phyloP scores from a whole-genome alignment of 495 filamentous ascomycete genomes.

The Neurospora sp. region DNA sequence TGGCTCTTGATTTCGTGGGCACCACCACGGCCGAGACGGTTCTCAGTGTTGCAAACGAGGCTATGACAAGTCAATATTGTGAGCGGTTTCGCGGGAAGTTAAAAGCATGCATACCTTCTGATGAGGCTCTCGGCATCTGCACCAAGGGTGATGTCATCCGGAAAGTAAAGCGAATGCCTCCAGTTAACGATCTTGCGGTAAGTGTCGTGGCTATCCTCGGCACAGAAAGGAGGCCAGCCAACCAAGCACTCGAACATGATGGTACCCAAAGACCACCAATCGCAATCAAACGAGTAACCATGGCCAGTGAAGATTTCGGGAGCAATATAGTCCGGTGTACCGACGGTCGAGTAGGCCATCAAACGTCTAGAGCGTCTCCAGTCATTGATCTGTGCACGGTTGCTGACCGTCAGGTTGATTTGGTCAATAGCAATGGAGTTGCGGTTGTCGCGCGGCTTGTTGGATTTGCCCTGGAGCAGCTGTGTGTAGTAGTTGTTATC shows the following conservation, averaged over 20 bases:
- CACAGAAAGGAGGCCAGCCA: constrained; percentile 98
- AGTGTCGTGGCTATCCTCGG: constrained; percentile 92
- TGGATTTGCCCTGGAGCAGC: constrained; percentile 74
- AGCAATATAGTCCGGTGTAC: constrained; percentile 97
- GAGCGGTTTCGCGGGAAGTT: neutral
- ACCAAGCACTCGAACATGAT: constrained; percentile 99
- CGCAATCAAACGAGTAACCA: constrained; percentile 90
- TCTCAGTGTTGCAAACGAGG: constrained; percentile 82
- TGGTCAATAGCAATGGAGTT: constrained; percentile 93
- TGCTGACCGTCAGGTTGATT: constrained; percentile 96
- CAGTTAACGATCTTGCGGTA: constrained; percentile 99
- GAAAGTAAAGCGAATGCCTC: constrained; percentile 91
- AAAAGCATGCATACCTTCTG: constrained; percentile 49
- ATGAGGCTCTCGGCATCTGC: constrained; percentile 81
- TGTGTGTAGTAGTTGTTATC: constrained; percentile 98
- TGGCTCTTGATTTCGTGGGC: constrained; percentile 87
- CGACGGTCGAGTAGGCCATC: constrained; percentile 97
- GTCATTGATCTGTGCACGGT: constrained; percentile 92
- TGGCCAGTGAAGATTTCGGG: constrained; percentile 96
- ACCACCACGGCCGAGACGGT: constrained; percentile 75
- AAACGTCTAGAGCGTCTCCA: constrained; percentile 91
- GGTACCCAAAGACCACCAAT: constrained; percentile 98
- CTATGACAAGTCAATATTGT: constrained; percentile 28
- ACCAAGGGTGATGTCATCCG: constrained; percentile 83
- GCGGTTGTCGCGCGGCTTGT: constrained; percentile 58